Conservation (phyloP, 495 filamentous ascomycete genomes). For the Penicillium odoratum region DNA sequence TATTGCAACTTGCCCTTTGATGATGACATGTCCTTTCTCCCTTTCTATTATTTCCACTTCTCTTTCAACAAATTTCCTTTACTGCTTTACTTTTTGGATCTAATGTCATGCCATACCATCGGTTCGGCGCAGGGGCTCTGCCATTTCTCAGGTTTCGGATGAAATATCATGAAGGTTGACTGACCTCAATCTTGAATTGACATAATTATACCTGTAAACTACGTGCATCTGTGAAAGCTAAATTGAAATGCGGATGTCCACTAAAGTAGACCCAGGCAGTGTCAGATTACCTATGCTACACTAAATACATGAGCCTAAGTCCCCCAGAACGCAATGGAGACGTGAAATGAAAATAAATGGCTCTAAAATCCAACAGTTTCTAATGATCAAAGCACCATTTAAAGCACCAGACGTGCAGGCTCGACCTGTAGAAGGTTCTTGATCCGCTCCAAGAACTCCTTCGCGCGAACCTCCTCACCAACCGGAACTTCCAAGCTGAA, state of each 20-base stretch:
- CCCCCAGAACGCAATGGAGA: constrained; percentile 14
- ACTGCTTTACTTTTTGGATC: not conserved
- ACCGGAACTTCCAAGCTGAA: constrained; percentile 76
- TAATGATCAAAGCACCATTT: constrained; percentile 21
- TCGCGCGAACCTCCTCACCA: constrained; percentile 76
- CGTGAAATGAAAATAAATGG: constrained; percentile 19
- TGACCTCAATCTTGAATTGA: not conserved
- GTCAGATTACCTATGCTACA: constrained; percentile 40
- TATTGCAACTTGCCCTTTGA: constrained; percentile 15
- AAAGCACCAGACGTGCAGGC: constrained; percentile 73
- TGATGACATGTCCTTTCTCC: constrained; percentile 21
- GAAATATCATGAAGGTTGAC: constrained; percentile 5
- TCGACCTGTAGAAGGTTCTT: constrained; percentile 80
- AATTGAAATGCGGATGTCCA: not conserved
- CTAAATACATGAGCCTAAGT: constrained; percentile 26
- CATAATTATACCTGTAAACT: not conserved
- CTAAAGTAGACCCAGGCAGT: constrained; percentile 13
- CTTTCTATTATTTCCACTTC: not conserved
- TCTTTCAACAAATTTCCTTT: not conserved
- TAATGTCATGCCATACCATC: constrained; percentile 5
- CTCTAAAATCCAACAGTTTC: constrained; percentile 9
- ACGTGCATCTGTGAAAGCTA: not conserved
- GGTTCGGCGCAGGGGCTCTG: constrained; percentile 5
- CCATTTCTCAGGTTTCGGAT: constrained; percentile 5
- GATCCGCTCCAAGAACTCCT: constrained; percentile 77